Base-by-base conservation (phyloP, 1,284 basidiomycete genomes). In the Cryptococcus sp. region DNA sequence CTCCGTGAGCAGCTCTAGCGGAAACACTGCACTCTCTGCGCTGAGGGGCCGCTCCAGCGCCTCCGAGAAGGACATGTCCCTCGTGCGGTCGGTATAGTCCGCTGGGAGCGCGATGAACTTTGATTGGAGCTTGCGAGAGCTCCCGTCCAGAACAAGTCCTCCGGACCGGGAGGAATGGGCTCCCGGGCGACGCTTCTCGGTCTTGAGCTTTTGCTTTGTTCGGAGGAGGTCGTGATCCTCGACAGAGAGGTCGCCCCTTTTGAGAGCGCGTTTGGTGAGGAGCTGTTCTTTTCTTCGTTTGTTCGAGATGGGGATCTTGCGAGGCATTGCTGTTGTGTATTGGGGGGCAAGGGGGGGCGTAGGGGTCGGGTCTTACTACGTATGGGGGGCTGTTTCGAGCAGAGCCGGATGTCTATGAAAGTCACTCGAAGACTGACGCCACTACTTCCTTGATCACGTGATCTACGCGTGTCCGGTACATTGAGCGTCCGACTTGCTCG, bases 231-330 rank as follows among this genome's bases (percentile, higher is more conserved):
- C 68, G 65, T 51, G 48, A 62, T 66, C 59, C 28, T 60, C 59
- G 40, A 62, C 59, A 11, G 57, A 46, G 5, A 81, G 70, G 63
- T 90, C 87, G 18, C 88, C 89, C 37, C 89, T 84, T 72, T 92
- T 92, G 36, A 86, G 77, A 0, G 89, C 89, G n/a, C 89, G 85
- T 66, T 87, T 88, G 57, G 84, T 80, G 69, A 87, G 84, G 5
- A 85, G 80, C 60, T 87, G 82, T 7, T 82, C 61, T 65, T 86
- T 89, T 66, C 84, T 86, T 71, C 87, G 81, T 62, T 86, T 89
- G 44, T 79, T 80, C 0, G 87, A 89, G 37, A 56, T 54, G 18
- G 61, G 50, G 20, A 56, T 62, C 11, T 56, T 55, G 37, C 68
- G 60, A 1, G 67, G 67, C 67, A 70, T 67, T 46, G 47, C n/a